Evolutionary conservation across 2,329 filamentous ascomycete genomes (phyloP).

Genomic region (Orbilia brochopaga): DNA sequence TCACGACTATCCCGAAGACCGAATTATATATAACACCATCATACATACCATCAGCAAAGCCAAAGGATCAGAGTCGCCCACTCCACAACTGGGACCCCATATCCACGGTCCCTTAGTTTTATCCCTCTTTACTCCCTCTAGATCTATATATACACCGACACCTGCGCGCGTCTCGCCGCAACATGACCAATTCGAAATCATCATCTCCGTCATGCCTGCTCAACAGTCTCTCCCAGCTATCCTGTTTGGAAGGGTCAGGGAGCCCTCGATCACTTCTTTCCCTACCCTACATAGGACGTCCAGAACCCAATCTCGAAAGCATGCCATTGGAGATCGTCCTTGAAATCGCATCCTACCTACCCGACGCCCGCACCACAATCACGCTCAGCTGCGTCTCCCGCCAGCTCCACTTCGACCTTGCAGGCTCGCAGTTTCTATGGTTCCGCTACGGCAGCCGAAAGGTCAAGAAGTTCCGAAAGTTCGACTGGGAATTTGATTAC

Average conservation of each 20-base stretch:
- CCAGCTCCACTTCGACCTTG: slow-evolving; percentile 5
- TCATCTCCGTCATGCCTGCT: no score
- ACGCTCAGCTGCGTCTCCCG: slow-evolving; percentile 12
- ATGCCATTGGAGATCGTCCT: slow-evolving; percentile 24
- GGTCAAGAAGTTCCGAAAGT: slow-evolving; percentile 20
- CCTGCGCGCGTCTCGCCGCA: no score
- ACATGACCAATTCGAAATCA: no score
- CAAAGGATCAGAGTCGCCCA: background rate
- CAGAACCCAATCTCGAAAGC: slow-evolving; percentile 9
- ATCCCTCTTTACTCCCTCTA: no score
- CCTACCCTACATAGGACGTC: background rate
- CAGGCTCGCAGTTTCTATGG: slow-evolving; percentile 32
- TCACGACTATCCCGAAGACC: no score
- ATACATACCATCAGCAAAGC: no score
- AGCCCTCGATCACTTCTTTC: no score
- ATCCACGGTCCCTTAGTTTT: no score
- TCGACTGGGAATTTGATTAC: slow-evolving; percentile 21
- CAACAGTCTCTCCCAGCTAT: background rate
- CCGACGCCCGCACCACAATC: slow-evolving; percentile 7
- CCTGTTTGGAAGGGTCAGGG: background rate
- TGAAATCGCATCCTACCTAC: slow-evolving; percentile 24
- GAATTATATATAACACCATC: no score
- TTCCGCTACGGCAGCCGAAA: slow-evolving; percentile 19
- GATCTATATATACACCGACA: no score
- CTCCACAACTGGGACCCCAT: no score